These are phyloP conservation scores for Leccinum longicurvipes DNA, from an alignment of 768 basidiomycete genomes.

Conservation along the genomic window DNA sequence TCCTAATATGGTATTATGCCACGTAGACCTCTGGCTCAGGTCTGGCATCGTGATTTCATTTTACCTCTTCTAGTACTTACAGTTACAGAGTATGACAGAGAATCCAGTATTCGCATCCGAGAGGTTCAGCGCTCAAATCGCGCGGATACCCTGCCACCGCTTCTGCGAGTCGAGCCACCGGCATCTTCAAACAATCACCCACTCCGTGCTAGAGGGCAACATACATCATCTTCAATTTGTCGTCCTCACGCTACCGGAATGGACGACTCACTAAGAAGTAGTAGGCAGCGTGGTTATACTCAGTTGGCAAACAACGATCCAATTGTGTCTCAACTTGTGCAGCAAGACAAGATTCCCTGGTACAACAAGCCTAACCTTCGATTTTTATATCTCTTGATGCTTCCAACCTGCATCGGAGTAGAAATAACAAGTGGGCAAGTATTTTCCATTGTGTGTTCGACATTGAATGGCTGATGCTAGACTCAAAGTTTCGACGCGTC, in stretches of 20 bases:
- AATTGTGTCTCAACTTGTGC: neutral
- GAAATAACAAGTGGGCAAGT: neutral
- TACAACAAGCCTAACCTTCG: neutral
- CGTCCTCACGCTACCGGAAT: neutral
- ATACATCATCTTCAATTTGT: too few species aligned
- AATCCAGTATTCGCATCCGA: too few species aligned
- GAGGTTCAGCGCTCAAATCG: too few species aligned
- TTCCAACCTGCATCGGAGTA: neutral
- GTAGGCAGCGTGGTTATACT: neutral
- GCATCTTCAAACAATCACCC: too few species aligned
- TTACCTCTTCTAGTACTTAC: too few species aligned
- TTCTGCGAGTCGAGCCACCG: too few species aligned
- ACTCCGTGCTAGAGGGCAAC: too few species aligned
- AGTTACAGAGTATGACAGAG: too few species aligned
- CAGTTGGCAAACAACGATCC: neutral
- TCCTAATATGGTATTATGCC: too few species aligned
- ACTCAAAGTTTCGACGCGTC: slow-evolving; percentile 36
- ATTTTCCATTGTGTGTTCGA: rapidly evolving
- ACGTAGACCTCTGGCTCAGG: too few species aligned
- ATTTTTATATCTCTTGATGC: neutral
- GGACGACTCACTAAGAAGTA: neutral
- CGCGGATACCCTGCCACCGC: too few species aligned
- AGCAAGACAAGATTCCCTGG: neutral
- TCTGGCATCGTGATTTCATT: too few species aligned
- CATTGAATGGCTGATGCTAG: neutral